Evolutionary conservation across 148 eudicot genomes (phyloP), one percentile per base, ranked within the genome.

Genomic region (Oxyria digyna): DNA sequence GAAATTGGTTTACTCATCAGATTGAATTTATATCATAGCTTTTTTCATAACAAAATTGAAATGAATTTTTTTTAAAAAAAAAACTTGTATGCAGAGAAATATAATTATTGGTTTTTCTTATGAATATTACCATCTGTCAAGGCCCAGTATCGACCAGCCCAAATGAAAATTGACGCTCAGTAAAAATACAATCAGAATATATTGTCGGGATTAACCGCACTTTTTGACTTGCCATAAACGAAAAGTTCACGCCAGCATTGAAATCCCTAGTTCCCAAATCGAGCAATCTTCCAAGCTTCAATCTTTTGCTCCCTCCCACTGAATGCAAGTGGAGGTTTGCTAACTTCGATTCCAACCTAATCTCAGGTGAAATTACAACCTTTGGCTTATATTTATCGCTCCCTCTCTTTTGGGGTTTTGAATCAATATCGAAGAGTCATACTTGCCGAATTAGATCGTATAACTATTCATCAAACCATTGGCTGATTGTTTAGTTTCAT

Each of bases 241-340:
- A n/a, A 43, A 46, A 46, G 15, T n/a, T 6, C 49, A 43, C 18
- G 49, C 49, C 0, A 15, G n/a, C 17, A 18, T 24, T 52, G 62
- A 23, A 52, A 52, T 18, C 62, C 62, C 62, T 52, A 52, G 24
- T 52, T 49, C 62, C 62, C 62, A 20, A 52, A 52, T 52, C 24
- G 6, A 23, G 52, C 12, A 24, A 3, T 9, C 31, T 24, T 52
- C 29, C 31, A 52, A 52, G 62, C 62, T 52, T 24, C 62, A 3
- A 21, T 52, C 62, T 52, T 23, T 10, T 52, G 4, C 6, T 15
- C 29, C 4, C 6, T 2, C 21, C 23, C 18, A 20, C 48, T 43
- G 9, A 35, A 6, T 46, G 52, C 62, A 12, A 23, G 0, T 49
- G 1, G 62, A 49, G 55, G 55, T 11, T 23, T 52, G 1, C 29